Percentiles rank a stretch among this genome's conserved stretches.
Evolutionary conservation across 2,329 filamentous ascomycete species (phyloP).

Genomic region (Aureobasidium pullulans): DNA sequence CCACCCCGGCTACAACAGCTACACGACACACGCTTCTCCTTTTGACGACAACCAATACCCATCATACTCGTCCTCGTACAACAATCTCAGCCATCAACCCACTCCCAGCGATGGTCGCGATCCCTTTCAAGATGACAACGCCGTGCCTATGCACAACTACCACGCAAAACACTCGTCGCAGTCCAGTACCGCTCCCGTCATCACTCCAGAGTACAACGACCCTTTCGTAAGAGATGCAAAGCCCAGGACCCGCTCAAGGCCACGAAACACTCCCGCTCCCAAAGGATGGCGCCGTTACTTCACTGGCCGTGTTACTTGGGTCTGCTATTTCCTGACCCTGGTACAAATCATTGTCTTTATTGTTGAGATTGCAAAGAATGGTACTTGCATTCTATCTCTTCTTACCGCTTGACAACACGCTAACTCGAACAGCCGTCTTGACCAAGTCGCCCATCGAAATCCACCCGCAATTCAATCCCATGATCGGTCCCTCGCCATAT

Average conservation of each 20-base stretch:
- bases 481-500: conserved; percentile 89
- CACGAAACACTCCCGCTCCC: conserved; percentile 16
- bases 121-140: conserved; percentile 41
- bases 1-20: conserved; percentile 27
- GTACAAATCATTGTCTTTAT: conserved; percentile 82
- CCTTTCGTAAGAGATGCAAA: conserved; percentile 31
- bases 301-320: conserved; percentile 59
- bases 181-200: conserved; percentile 30
- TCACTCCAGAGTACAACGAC: conserved; percentile 33
- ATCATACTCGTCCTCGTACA: conserved; percentile 44
- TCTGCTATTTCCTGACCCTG: conserved; percentile 71
- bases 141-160: conserved; percentile 38
- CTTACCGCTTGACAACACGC: not conserved
- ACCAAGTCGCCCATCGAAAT: conserved; percentile 74
- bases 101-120: conserved; percentile 33
- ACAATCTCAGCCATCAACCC: conserved; percentile 44
- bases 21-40: conserved; percentile 28
- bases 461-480: conserved; percentile 83
- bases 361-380: conserved; percentile 76
- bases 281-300: conserved; percentile 38
- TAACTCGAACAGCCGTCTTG: conserved; percentile 49
- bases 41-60: conserved; percentile 19
- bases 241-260: conserved; percentile 10
- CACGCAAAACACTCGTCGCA: conserved; percentile 30
- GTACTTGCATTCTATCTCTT: conserved; percentile 40